Evolutionary conservation across 495 filamentous ascomycete species (phyloP), one percentile per base, ranked within the genome.

Genomic region (Tuber umbilicatum): DNA sequence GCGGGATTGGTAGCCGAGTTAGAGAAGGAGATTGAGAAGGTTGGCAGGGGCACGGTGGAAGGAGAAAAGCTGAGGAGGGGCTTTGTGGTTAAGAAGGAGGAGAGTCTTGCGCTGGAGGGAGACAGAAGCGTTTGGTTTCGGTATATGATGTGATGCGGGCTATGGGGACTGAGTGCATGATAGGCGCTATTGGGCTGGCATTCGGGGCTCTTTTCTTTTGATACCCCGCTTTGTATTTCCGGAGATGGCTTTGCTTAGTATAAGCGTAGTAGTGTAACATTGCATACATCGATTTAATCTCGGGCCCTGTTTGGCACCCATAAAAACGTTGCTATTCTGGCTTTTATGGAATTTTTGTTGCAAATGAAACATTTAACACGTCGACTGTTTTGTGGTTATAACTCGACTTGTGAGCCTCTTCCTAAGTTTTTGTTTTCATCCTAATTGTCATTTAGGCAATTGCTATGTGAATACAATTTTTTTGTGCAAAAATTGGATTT

Each of bases 61-160:
- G 79, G 74, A 45, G 71, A 67, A 67, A 68, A 27, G 16, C 14
- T 70, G 40, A 73, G 75, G 74, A 80, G 73, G 38, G 68, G 31
- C 39, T 81, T 81, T 72, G 43, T 78, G 73, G 73, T 76, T n/a
- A 76, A 40, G 75, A 81, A 77, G 75, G 79, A 81, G 39, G 75
- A 81, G 71, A 73, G 74, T 23, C 75, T 81, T 70, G 76, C 75
- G 69, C n/a, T 35, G 16, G 73, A 81, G 27, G 79, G 80, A 37
- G 80, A 81, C 71, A 60, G 35, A 47, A 81, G 80, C 41, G 76
- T 81, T 19, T 81, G 76, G 79, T 81, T 81, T 79, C 71, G 64
- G 40, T 81, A 81, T 73, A 76, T 72, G 12, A 60, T 81, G 21
- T 81, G 40, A 77, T 40, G 6, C 6, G 38, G n/a, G 10, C 5